Base-by-base conservation (phyloP, 2,329 filamentous ascomycete species). In the Phialophora expanda region DNA sequence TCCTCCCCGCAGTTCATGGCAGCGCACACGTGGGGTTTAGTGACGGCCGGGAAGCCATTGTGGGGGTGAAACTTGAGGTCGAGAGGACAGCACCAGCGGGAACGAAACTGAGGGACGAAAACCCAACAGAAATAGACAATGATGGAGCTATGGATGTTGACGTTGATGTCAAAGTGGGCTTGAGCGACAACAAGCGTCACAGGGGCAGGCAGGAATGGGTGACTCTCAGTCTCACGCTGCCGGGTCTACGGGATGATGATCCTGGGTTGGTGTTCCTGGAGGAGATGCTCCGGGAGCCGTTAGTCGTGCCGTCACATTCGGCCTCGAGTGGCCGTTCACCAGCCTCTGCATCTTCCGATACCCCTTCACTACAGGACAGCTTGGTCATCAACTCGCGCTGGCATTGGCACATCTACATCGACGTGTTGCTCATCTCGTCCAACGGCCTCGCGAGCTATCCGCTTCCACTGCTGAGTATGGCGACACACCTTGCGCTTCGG, bases 331-430 rank as follows among this genome's bases (percentile, higher is more conserved):
- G 32, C 11, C 9, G 32, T 12, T 34, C 32, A 34, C 32, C 32
- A 11, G 32, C 32, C 32, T 34, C 32, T 34, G 32, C 32, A 4
- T 34, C 32, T 12, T 34, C 32, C 9, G 24, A 22, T 12, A 32
- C 56, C 41, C 34, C 46, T 8, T 64, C 51, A 41, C 75, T 89
- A 67, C 85, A 83, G 69, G 87, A 87, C 77, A 87, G 89, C 74
- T 78, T 99, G 75, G 90, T 89, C 78, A 97, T 99, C 77, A 98
- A 97, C 80, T 81, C 84, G 66, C 86, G 93, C 53, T 99, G 94
- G 83, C 94, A 98, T 83, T 99, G 95, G 95, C 92, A 93, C 80
- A 78, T 99, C 64, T 98, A 94, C 79, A 86, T 99, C 69, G 95
- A 99, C 79, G 93, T 97, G 78, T 75, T 91, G 84, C 48, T 64